These are phyloP conservation scores for Ramaria sp. DNA, from an alignment of 768 basidiomycete species.

Conservation along the genomic window DNA sequence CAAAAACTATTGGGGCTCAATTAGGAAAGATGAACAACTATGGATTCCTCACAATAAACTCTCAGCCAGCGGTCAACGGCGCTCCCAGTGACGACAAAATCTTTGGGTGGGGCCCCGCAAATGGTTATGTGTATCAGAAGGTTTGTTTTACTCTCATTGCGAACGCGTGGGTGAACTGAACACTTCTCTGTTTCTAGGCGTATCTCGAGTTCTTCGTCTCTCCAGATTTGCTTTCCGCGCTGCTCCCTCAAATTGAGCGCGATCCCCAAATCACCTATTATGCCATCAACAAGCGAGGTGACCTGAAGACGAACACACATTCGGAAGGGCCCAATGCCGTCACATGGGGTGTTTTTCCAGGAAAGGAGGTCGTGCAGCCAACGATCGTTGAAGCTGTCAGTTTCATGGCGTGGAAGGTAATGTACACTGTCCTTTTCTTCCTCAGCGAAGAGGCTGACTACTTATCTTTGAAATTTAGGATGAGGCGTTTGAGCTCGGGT, in stretches of 20 bases:
- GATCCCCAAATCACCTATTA: slow-evolving; percentile 92
- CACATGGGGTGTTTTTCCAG: slow-evolving; percentile 97
- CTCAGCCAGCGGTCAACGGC: slow-evolving; percentile 92
- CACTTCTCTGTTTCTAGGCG: slow-evolving; percentile 39
- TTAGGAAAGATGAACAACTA: slow-evolving; percentile 80
- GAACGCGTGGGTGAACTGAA: not conserved
- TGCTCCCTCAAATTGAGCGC: slow-evolving; percentile 74
- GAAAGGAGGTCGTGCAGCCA: slow-evolving; percentile 92
- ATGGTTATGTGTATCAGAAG: slow-evolving; percentile 96
- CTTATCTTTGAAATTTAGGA: slow-evolving; percentile 39
- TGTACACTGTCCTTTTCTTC: too few relatives aligned
- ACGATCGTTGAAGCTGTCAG: slow-evolving; percentile 96
- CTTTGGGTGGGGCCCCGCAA: slow-evolving; percentile 89
- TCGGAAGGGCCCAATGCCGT: slow-evolving; percentile 97
- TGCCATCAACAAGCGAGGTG: slow-evolving; percentile 92
- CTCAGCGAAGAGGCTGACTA: not conserved
- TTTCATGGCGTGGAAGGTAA: slow-evolving; percentile 98
- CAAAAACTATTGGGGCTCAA: slow-evolving; percentile 62
- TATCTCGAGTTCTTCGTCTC: slow-evolving; percentile 94
- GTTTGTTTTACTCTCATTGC: slow-evolving; percentile 24
- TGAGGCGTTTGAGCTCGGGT: slow-evolving; percentile 87
- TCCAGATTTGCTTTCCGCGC: slow-evolving; percentile 56
- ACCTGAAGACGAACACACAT: slow-evolving; percentile 88
- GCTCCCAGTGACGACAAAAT: slow-evolving; percentile 72
- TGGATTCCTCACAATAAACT: slow-evolving; percentile 96